These are phyloP conservation scores for Botrytis squamosa DNA, from an alignment of 2,329 filamentous ascomycete species.

Conservation along the genomic window DNA sequence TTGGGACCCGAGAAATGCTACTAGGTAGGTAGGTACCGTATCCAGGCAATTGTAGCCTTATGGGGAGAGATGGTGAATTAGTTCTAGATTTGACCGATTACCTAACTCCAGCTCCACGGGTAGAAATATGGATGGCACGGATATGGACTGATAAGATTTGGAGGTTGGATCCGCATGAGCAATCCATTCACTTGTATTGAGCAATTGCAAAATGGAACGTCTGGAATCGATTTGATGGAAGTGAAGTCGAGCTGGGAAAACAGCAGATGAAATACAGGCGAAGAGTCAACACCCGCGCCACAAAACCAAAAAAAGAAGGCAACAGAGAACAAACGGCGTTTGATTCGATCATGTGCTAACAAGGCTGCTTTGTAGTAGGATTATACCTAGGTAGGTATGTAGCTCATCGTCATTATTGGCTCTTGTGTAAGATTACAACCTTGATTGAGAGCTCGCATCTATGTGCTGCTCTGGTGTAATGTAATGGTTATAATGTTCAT, in stretches of 20 bases:
- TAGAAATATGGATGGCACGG: not conserved
- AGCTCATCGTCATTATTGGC: not conserved
- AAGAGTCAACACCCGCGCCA: not conserved
- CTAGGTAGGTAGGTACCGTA: not conserved
- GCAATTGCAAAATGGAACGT: not conserved
- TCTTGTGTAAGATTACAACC: not conserved
- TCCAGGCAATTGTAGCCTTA: not conserved
- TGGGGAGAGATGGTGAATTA: not conserved
- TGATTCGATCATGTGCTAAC: slow-evolving; percentile 10
- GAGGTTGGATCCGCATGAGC: not conserved
- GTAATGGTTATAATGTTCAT: not conserved
- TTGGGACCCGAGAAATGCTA: slow-evolving; percentile 4
- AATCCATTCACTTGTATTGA: not conserved
- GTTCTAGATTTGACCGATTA: slow-evolving; percentile 5
- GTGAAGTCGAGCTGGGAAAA: not conserved
- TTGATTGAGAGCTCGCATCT: not conserved
- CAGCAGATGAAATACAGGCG: not conserved
- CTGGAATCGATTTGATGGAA: not conserved
- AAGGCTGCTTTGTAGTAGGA: slow-evolving; percentile 1
- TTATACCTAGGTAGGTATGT: not conserved
- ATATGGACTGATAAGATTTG: not conserved
- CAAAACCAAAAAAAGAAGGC: not conserved
- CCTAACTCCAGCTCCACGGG: not conserved
- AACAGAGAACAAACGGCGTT: not conserved
- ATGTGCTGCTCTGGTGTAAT: not conserved